These are phyloP conservation scores for Solanum hybrid DNA, from an alignment of 305 asterid genomes.

Conservation along the genomic window DNA sequence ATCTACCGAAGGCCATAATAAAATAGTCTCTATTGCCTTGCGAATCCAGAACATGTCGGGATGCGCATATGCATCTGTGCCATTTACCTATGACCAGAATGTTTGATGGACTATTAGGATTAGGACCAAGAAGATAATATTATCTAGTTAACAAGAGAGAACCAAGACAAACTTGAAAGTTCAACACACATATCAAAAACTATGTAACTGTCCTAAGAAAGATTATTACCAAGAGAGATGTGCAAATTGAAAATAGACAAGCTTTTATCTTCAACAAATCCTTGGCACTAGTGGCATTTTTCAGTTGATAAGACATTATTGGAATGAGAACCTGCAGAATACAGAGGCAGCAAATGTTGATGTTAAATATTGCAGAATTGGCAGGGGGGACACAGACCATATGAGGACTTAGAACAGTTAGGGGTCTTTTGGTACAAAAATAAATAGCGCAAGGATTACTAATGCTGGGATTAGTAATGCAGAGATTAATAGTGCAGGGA, in stretches of 20 bases:
- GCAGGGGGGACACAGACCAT: background rate
- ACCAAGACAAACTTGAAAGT: background rate
- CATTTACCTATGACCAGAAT: conserved; percentile 47
- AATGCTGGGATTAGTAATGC: no score
- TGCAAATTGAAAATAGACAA: conserved; percentile 70
- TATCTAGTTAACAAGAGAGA: conserved; percentile 10
- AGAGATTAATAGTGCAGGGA: no score
- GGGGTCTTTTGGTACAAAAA: no score
- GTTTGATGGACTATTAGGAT: background rate
- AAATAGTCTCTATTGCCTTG: conserved; percentile 37
- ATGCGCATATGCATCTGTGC: conserved; percentile 36
- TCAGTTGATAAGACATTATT: conserved; percentile 45
- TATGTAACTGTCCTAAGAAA: background rate
- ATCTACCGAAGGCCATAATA: conserved; percentile 55
- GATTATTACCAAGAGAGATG: conserved; percentile 62
- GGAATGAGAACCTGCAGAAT: conserved; percentile 76
- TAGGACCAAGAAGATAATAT: background rate
- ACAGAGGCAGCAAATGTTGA: conserved; percentile 5
- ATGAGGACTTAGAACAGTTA: background rate
- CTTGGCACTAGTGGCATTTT: conserved; percentile 40
- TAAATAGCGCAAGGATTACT: no score
- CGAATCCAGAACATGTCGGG: conserved; percentile 45
- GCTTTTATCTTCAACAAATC: conserved; percentile 58
- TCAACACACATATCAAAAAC: background rate
- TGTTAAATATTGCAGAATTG: background rate